Base-by-base conservation (phyloP, 176 grass and related monocot species). In the Oropetium thomaeum region DNA sequence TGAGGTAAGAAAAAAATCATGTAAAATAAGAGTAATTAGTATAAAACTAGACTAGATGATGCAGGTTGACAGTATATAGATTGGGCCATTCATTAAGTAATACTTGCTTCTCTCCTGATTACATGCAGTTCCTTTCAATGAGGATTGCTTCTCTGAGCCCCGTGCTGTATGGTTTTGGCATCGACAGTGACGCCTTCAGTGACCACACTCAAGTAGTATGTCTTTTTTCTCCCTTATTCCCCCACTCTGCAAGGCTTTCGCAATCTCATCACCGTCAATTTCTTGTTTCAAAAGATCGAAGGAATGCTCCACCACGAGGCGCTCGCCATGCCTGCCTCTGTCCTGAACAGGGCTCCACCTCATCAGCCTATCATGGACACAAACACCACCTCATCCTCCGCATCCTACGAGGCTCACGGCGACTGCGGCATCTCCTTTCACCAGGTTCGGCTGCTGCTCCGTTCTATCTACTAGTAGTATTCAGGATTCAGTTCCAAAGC, bases 61-160 rank as follows among this genome's bases (percentile, higher is more conserved):
- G 55, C 37, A 32, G 53, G 8, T 20, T 55, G 22, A 20, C 4
- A 55, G 11, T 0, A 59, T 73, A 17, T 5, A 79, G 58, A 58
- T 43, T 42, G 45, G 4, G 44, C 51, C 19, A 23, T 75, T 17
- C 33, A 22, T 68, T 41, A 39, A 79, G 15, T 47, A 60, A 66
- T 5, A 73, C n/a, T n/a, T n/a, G 57, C 19, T 52, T 22, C 53
- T 49, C 34, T 27, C 67, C 67, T 73, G 69, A 33, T 79, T 85
- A 44, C 8, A 60, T 68, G 42, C 81, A 97, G 93, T 97, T 97
- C 84, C 93, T 97, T 45, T 93, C 93, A 40, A 97, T 97, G 93
- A 93, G 79, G 77, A 92, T 97, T 82, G 93, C 93, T 80, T 91
- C 88, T 13, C 37, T 91, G 66, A 93, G 80, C 73, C 85, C 88